Evolutionary conservation across 176 grass and related monocot genomes (phyloP).

Genomic region (Zoysia japonica): DNA sequence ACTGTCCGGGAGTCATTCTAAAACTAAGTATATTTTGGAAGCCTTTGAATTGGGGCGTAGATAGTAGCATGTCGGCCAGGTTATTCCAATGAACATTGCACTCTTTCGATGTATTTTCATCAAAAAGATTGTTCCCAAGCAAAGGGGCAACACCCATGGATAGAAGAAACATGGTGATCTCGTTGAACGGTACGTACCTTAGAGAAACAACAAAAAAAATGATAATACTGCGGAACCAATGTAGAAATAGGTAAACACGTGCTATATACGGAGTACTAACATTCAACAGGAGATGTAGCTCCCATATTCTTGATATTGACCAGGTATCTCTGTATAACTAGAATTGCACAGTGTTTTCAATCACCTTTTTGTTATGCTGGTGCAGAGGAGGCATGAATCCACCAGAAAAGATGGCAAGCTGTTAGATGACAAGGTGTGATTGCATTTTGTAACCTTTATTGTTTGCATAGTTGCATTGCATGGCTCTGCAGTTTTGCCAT

Average conservation of each 20-base stretch:
- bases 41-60: neutral
- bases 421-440: slow-evolving; percentile 72
- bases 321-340: slow-evolving; percentile 35
- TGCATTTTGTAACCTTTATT: slow-evolving; percentile 32
- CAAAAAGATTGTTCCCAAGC: slow-evolving; percentile 2
- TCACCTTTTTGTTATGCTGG: slow-evolving; percentile 31
- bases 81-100: neutral
- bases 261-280: slow-evolving; percentile 18
- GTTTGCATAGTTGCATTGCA: slow-evolving; percentile 22
- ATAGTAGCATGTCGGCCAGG: slow-evolving; percentile 10
- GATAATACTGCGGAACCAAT: slow-evolving; percentile 26
- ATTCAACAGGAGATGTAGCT: slow-evolving; percentile 34
- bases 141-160: neutral
- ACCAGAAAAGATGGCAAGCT: slow-evolving; percentile 64
- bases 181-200: slow-evolving; percentile 19
- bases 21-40: neutral
- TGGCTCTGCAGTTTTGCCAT: slow-evolving; percentile 24
- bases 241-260: slow-evolving; percentile 20
- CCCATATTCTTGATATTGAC: slow-evolving; percentile 7
- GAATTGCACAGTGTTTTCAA: slow-evolving; percentile 31
- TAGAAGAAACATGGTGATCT: slow-evolving; percentile 25
- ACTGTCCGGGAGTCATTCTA: neutral
- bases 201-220: slow-evolving; percentile 26
- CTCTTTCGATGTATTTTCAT: neutral
- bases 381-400: slow-evolving; percentile 71